Evolutionary conservation across 257 asterid genomes (phyloP).

Genomic region (Scutellaria galericulata): DNA sequence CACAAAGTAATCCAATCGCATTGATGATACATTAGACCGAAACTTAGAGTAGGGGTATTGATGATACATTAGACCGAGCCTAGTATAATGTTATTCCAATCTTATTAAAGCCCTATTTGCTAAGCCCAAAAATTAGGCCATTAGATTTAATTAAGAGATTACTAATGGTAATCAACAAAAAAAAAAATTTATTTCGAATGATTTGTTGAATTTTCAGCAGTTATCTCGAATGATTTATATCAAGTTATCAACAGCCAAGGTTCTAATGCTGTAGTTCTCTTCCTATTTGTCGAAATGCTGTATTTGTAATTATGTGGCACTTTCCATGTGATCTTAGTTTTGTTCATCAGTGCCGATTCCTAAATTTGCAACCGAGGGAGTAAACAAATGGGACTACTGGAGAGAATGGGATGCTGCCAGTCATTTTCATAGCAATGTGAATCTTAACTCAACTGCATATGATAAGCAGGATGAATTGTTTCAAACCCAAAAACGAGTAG

Average conservation of each 20-base stretch:
- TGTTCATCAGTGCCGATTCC: constrained; percentile 32
- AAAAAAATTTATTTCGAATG: too few relatives aligned
- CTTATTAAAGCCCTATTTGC: too few relatives aligned
- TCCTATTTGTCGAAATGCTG: background rate
- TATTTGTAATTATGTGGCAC: background rate
- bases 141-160: too few relatives aligned
- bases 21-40: too few relatives aligned
- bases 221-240: too few relatives aligned
- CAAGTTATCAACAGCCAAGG: background rate
- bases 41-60: too few relatives aligned
- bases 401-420: constrained; percentile 24
- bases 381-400: constrained; percentile 51
- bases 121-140: too few relatives aligned
- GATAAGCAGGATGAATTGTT: constrained; percentile 35
- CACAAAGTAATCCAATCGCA: too few relatives aligned
- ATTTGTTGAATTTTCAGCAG: too few relatives aligned
- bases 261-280: background rate
- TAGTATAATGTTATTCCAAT: too few relatives aligned
- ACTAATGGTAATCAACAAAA: too few relatives aligned
- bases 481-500: constrained; percentile 32
- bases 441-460: constrained; percentile 34
- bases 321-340: constrained; percentile 27
- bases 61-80: too few relatives aligned
- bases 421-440: constrained; percentile 27
- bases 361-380: constrained; percentile 44